phyloP scores from a whole-genome alignment of 1,139 yeast genomes.

The Hanseniaspora gamundiae region DNA sequence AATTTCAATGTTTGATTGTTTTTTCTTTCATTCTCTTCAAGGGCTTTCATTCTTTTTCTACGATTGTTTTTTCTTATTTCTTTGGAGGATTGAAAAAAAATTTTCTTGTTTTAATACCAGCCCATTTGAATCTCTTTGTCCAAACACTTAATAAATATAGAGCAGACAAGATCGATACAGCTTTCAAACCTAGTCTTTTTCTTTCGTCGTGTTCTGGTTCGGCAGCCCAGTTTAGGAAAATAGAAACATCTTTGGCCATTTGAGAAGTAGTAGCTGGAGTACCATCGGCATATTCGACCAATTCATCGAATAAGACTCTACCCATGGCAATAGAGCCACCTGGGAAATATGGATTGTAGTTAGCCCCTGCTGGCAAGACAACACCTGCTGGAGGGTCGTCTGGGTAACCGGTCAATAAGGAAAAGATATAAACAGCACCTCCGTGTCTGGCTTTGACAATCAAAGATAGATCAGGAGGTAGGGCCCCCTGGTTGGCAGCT shows the following conservation, averaged over 20 bases:
- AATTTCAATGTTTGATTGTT: no score
- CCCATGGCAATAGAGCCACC: conserved; percentile 99
- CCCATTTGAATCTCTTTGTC: conserved; percentile 98
- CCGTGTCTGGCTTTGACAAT: conserved; percentile 99
- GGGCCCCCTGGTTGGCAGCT: conserved; percentile 98
- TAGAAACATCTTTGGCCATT: conserved; percentile 97
- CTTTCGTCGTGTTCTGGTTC: conserved; percentile 99
- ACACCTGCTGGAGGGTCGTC: conserved; percentile 99
- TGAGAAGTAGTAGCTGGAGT: conserved; percentile 97
- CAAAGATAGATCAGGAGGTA: conserved; percentile 95
- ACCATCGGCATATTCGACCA: conserved; percentile 98
- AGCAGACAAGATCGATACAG: conserved; percentile 65
- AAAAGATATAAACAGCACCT: conserved; percentile 88
- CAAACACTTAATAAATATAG: conserved; percentile 76
- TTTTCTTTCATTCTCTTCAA: background rate
- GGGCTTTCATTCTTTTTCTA: background rate
- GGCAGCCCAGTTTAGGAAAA: conserved; percentile 95
- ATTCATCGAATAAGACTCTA: conserved; percentile 91
- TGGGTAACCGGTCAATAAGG: conserved; percentile 95
- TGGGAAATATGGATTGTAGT: conserved; percentile 99
- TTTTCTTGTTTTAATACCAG: conserved; percentile 91
- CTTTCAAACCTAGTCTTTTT: conserved; percentile 94
- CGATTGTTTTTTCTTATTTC: conserved; percentile 28
- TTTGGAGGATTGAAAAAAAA: conserved; percentile 85
- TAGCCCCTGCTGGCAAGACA: conserved; percentile 78